Evolutionary conservation across 2,329 filamentous ascomycete species (phyloP).

Genomic region (Claviceps africana): DNA sequence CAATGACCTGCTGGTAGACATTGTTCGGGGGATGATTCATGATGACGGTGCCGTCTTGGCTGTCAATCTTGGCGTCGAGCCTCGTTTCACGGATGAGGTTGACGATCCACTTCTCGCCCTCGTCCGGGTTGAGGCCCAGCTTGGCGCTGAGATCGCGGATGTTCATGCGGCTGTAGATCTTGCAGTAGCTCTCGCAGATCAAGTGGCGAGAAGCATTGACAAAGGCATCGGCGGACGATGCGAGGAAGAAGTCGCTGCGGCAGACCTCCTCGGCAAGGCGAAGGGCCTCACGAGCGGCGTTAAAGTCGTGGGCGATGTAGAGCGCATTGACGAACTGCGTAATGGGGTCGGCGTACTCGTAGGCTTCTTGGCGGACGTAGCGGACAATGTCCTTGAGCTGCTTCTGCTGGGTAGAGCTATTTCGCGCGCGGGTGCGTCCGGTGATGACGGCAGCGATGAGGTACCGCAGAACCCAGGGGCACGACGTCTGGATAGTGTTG

Average conservation of each 20-base stretch:
- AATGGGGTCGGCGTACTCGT: constrained; percentile 93
- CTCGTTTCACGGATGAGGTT: constrained; percentile 96
- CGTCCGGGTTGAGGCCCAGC: constrained; percentile 80
- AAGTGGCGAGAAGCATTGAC: constrained; percentile 90
- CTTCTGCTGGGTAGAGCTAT: constrained; percentile 84
- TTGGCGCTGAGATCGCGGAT: constrained; percentile 91
- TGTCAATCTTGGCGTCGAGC: constrained; percentile 98
- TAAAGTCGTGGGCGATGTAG: constrained; percentile 76
- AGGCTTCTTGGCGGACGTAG: constrained; percentile 90
- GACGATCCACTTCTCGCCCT: constrained; percentile 99
- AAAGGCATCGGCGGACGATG: constrained; percentile 70
- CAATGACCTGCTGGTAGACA: constrained; percentile 98
- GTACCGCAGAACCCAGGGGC: constrained; percentile 93
- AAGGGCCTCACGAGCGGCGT: constrained; percentile 85
- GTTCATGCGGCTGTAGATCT: constrained; percentile 97
- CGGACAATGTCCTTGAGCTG: constrained; percentile 95
- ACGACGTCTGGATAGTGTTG: constrained; percentile 97
- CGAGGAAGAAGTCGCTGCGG: constrained; percentile 89
- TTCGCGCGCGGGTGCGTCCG: constrained; percentile 67
- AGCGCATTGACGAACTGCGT: constrained; percentile 94
- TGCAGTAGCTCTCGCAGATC: constrained; percentile 98
- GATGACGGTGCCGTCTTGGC: constrained; percentile 93
- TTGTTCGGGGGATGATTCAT: constrained; percentile 99
- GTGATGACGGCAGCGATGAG: constrained; percentile 90
- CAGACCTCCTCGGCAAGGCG: constrained; percentile 80